Base-by-base conservation (phyloP, 2,329 filamentous ascomycete genomes). In the Monosporascus ibericus region DNA sequence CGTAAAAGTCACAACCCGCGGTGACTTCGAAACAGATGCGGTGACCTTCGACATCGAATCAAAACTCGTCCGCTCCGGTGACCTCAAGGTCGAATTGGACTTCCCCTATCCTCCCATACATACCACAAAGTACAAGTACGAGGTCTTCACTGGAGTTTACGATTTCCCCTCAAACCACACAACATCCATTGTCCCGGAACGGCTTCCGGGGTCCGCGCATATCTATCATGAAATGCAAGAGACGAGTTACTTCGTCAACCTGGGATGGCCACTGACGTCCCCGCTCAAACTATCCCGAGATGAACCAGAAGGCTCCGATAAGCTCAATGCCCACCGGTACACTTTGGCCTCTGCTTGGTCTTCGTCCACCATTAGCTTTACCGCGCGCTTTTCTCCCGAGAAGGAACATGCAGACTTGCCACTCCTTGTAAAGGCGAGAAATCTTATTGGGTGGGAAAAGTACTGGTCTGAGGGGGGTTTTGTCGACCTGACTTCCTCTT, bases 71-170 rank as follows among this genome's bases (percentile, higher is more conserved):
- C 48, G 51, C 1, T 59, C 55, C 0, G 68, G 70, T 1, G 64
- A 67, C 3, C 57, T 75, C 1, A 56, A 64, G 0, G 60, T 74
- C 5, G 70, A 73, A 24, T 55, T 76, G 14, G 73, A 76, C 53
- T 75, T 72, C 49, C 72, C 74, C 0, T 76, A 73, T 42, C 71
- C 70, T 0, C 70, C 70, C 1, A 63, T 72, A 2, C 70, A 73
- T 40, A 64, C 64, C 2, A 67, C 68, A 3, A 65, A 65, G n/a
- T 72, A 73, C 55, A 75, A 76, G 52, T 75, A 72, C 27, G 69
- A 75, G 47, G 70, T 72, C 15, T 75, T 74, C 36, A 71, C 68
- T 0, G 74, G 73, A 0, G 63, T 68, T 3, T 73, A 71, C 25
- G 66, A 74, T 22, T 71, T 70, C n/a, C 68, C 69, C 0, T 49